These are phyloP conservation scores for Candida rishiriensis DNA, from an alignment of 805 yeast genomes.

Conservation along the genomic window DNA sequence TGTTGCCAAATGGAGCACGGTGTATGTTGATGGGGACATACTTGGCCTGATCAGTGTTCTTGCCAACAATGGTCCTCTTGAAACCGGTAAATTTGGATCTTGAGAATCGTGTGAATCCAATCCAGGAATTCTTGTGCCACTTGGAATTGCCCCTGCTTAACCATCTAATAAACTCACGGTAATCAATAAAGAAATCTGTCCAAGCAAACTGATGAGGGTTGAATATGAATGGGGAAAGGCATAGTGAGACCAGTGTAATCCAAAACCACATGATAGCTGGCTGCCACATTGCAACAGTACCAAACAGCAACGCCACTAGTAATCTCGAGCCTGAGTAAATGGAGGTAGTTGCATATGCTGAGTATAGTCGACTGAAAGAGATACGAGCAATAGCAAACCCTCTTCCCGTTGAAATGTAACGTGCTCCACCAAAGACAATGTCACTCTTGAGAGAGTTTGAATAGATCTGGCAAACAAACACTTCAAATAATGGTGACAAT, in stretches of 20 bases:
- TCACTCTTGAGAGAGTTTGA: conserved; percentile 73
- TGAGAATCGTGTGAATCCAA: conserved; percentile 63
- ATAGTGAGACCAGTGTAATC: conserved; percentile 42
- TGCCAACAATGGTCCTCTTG: conserved; percentile 52
- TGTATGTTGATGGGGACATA: conserved; percentile 42
- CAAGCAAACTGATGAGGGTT: conserved; percentile 51
- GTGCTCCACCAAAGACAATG: conserved; percentile 86
- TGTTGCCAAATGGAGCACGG: conserved; percentile 73
- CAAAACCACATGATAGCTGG: conserved; percentile 60
- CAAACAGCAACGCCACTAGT: conserved; percentile 66
- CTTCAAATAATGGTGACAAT: conserved; percentile 88
- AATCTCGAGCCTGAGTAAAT: conserved; percentile 75
- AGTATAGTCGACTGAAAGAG: conserved; percentile 66
- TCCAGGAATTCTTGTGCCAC: conserved; percentile 75
- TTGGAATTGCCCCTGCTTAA: conserved; percentile 70
- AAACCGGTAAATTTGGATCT: conserved; percentile 91
- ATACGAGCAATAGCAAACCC: conserved; percentile 86
- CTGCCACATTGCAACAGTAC: conserved; percentile 78
- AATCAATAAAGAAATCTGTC: conserved; percentile 45
- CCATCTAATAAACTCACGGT: conserved; percentile 60
- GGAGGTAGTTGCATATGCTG: conserved; percentile 71
- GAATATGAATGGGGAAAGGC: conserved; percentile 47
- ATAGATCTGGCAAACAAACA: conserved; percentile 90
- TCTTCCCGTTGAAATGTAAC: conserved; percentile 88
- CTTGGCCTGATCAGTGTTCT: conserved; percentile 33